A percentile compares a stretch with the other conserved stretches of the same genome.
phyloP scores from a whole-genome alignment of 176 grass and related monocot species.

The Avena insularis region DNA sequence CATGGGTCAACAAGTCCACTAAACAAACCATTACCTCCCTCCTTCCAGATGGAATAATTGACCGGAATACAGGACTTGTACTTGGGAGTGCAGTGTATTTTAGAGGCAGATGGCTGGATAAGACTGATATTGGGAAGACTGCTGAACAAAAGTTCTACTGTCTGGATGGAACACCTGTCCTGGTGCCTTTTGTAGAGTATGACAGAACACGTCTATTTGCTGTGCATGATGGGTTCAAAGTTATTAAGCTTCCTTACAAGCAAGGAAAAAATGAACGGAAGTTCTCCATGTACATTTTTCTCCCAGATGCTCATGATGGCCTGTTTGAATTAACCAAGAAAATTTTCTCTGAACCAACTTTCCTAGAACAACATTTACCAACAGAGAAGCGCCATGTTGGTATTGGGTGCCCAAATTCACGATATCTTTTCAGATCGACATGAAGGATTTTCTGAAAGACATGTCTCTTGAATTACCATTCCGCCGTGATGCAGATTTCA shows the following conservation, averaged over 20 bases:
- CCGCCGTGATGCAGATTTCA: conserved; percentile 54
- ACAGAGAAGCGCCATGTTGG: conserved; percentile 51
- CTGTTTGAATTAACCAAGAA: conserved; percentile 56
- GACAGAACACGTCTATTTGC: conserved; percentile 54
- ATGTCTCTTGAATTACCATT: conserved; percentile 56
- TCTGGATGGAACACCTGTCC: conserved; percentile 51
- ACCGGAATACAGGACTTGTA: conserved; percentile 58
- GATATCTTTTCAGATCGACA: conserved; percentile 45
- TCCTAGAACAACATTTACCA: conserved; percentile 52
- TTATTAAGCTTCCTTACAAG: conserved; percentile 61
- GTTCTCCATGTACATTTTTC: conserved; percentile 64
- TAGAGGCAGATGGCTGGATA: conserved; percentile 51
- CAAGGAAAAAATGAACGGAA: conserved; percentile 54
- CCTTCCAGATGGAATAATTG: conserved; percentile 29
- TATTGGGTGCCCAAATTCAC: conserved; percentile 57
- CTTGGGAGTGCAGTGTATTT: conserved; percentile 58
- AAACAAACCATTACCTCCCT: conserved; percentile 38
- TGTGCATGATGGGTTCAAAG: conserved; percentile 49
- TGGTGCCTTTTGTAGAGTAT: conserved; percentile 54
- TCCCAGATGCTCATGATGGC: conserved; percentile 55
- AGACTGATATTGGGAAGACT: conserved; percentile 30
- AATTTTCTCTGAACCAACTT: conserved; percentile 48
- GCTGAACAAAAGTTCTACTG: conserved; percentile 43
- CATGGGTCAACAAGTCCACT: conserved; percentile 44
- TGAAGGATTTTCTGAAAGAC: conserved; percentile 54